A percentile compares a stretch with the other conserved stretches of the same genome.
These are phyloP conservation scores for Leccinellum luteum DNA, from an alignment of 768 basidiomycete genomes.

Conservation along the genomic window DNA sequence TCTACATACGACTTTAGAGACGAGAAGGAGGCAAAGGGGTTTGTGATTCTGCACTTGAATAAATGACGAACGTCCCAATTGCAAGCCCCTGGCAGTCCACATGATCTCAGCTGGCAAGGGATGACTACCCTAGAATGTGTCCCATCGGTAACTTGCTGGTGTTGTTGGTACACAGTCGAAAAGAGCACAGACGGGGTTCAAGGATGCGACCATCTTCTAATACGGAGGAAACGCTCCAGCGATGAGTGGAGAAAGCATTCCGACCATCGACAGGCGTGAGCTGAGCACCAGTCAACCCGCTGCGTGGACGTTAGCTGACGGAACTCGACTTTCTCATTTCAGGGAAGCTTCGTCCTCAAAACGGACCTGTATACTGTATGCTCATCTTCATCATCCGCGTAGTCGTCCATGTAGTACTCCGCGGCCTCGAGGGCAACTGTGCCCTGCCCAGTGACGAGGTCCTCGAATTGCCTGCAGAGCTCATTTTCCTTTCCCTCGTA, in stretches of 20 bases:
- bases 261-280: slow-evolving; percentile 2
- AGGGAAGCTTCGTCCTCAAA: slow-evolving; percentile 29
- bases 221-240: slow-evolving; percentile 51
- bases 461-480: background rate
- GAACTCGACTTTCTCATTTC: slow-evolving; percentile 34
- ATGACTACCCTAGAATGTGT: background rate
- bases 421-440: background rate
- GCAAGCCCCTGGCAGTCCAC: background rate
- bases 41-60: slow-evolving; percentile 37
- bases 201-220: slow-evolving; percentile 38
- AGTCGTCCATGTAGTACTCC: slow-evolving; percentile 30
- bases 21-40: slow-evolving; percentile 60
- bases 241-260: slow-evolving; percentile 8
- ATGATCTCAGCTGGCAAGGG: background rate
- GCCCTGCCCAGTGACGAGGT: background rate
- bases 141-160: background rate
- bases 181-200: slow-evolving; percentile 26
- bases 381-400: slow-evolving; percentile 48
- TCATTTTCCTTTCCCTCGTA: background rate
- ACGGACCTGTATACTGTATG: slow-evolving; percentile 16
- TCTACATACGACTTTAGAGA: slow-evolving; percentile 79
- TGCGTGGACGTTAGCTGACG: slow-evolving; percentile 23
- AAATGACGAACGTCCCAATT: slow-evolving; percentile 14
- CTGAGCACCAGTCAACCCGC: slow-evolving; percentile 13
- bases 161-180: background rate